Percentiles rank a stretch among this genome's conserved stretches.
Conservation (phyloP, 169 alveolate species). For the Eimeria maxima region DNA sequence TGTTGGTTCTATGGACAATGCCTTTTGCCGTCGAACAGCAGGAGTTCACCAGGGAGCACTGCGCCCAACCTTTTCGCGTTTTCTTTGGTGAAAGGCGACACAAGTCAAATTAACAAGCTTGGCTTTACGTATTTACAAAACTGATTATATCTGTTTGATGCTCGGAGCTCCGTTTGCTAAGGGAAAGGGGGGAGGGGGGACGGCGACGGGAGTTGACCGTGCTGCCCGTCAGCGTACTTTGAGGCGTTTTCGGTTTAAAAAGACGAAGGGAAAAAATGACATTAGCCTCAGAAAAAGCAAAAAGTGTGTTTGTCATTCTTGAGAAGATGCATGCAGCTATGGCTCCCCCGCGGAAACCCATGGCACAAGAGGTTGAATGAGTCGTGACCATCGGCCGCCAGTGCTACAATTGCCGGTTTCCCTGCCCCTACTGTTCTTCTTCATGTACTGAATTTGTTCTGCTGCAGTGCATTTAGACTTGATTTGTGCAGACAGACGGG, state of each 20-base stretch:
- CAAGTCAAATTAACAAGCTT: too few species aligned
- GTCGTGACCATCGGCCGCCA: conserved; percentile 54
- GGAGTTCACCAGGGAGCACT: too few species aligned
- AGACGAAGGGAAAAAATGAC: neutral
- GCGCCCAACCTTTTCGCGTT: too few species aligned
- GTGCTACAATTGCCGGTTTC: neutral
- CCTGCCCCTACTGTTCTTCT: neutral
- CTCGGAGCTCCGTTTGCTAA: too few species aligned
- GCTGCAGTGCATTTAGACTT: neutral
- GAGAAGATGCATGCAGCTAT: neutral
- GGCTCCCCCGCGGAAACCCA: neutral
- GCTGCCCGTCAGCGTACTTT: neutral
- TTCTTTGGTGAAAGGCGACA: too few species aligned
- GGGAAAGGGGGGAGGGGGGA: too few species aligned
- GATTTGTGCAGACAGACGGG: neutral
- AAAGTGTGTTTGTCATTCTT: neutral
- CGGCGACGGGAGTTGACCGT: too few species aligned
- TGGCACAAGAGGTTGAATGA: neutral
- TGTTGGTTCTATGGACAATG: too few species aligned
- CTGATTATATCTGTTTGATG: too few species aligned
- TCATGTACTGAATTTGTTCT: neutral
- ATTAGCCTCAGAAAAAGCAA: neutral
- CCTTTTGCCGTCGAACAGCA: too few species aligned
- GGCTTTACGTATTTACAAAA: too few species aligned
- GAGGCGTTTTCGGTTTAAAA: neutral